phyloP scores from a whole-genome alignment of 2,329 filamentous ascomycete species.

The Neocucurbitaria cava region DNA sequence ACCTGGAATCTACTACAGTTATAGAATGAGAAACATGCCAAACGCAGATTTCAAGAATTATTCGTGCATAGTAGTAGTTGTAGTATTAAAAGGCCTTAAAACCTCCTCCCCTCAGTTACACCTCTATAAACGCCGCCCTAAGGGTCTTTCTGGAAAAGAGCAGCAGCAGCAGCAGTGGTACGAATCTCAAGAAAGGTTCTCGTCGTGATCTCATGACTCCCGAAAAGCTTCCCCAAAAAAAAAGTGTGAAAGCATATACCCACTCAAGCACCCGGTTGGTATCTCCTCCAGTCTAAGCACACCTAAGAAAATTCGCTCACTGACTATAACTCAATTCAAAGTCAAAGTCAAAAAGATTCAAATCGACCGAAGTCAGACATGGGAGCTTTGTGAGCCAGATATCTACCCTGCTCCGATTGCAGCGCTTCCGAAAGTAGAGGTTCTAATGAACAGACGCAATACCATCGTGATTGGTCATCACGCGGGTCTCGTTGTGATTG shows the following conservation, averaged over 20 bases:
- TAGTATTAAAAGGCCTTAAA: not conserved
- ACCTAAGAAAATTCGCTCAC: constrained; percentile 14
- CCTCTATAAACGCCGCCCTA: constrained; percentile 43
- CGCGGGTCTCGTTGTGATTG: constrained; percentile 1
- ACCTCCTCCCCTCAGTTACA: constrained; percentile 16
- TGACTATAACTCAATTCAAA: constrained; percentile 1
- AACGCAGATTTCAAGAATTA: not conserved
- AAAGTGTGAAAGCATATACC: constrained; percentile 7
- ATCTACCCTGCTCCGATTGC: not conserved
- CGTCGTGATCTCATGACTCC: constrained; percentile 12
- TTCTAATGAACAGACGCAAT: constrained; percentile 3
- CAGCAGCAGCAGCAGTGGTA: too few relatives aligned
- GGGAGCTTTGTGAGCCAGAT: not conserved
- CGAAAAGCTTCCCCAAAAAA: constrained; percentile 4
- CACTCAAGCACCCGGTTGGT: constrained; percentile 12
- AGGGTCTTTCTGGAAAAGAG: constrained; percentile 12
- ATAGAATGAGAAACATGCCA: too few relatives aligned
- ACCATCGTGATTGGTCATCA: constrained; percentile 5
- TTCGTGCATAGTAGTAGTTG: not conserved
- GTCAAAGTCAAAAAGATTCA: not conserved
- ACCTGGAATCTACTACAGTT: too few relatives aligned
- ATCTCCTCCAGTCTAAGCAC: constrained; percentile 28
- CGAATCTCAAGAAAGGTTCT: constrained; percentile 12
- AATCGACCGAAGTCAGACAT: constrained; percentile 9
- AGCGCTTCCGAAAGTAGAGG: constrained; percentile 10